These are phyloP conservation scores for Paramecium sexaurelia DNA, from an alignment of 73 alveolate species.

Conservation along the genomic window DNA sequence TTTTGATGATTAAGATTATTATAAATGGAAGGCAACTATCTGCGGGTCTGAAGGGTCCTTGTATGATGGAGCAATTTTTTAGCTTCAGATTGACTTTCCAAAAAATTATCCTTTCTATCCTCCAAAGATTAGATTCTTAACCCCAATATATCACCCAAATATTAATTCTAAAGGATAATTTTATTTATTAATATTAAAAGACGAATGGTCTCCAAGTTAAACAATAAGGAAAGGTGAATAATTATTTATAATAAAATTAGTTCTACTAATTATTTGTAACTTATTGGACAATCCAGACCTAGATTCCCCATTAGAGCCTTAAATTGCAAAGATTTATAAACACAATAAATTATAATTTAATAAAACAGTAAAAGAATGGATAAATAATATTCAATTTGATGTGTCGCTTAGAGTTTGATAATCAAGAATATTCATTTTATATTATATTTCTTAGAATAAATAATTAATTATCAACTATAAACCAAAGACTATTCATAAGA, in stretches of 20 bases:
- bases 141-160: slow-evolving; percentile 73
- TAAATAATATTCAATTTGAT: too few relatives aligned
- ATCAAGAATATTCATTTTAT: too few relatives aligned
- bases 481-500: too few relatives aligned
- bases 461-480: too few relatives aligned
- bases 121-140: slow-evolving; percentile 66
- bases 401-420: too few relatives aligned
- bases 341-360: too few relatives aligned
- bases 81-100: slow-evolving; percentile 57
- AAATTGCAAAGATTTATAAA: slow-evolving; percentile 16
- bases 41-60: slow-evolving; percentile 68
- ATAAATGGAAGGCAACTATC: slow-evolving; percentile 41
- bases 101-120: slow-evolving; percentile 73
- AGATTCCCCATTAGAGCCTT: slow-evolving; percentile 62
- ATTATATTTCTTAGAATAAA: too few relatives aligned
- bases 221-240: slow-evolving; percentile 1
- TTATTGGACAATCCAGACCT: slow-evolving; percentile 63
- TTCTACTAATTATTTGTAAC: not conserved
- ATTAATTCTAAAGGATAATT: slow-evolving; percentile 65
- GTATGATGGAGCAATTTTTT: slow-evolving; percentile 69
- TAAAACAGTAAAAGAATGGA: too few relatives aligned
- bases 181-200: slow-evolving; percentile 24
- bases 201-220: slow-evolving; percentile 41
- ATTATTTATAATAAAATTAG: too few relatives aligned
- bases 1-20: not conserved